Conservation (phyloP, 179 eudicot species). For the Beta macrorhiza region DNA sequence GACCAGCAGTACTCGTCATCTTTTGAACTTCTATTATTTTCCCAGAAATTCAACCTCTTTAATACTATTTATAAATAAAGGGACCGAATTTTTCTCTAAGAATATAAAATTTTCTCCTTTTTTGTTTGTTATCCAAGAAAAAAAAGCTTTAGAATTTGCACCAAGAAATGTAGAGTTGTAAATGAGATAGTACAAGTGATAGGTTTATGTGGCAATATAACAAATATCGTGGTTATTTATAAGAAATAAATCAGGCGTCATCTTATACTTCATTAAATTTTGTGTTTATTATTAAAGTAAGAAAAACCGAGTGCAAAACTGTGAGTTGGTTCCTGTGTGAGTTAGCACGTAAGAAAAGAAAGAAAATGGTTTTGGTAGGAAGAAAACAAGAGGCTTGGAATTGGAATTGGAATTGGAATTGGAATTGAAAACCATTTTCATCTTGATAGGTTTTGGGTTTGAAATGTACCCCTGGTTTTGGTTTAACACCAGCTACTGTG, state of each 20-base stretch:
- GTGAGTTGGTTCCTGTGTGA: background rate
- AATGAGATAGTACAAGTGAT: background rate
- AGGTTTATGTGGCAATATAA: background rate
- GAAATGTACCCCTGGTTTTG: slow-evolving; percentile 19
- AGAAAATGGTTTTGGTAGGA: background rate
- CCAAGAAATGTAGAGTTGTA: background rate
- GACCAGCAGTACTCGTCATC: slow-evolving; percentile 62
- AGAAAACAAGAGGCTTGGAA: slow-evolving; percentile 22
- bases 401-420: background rate
- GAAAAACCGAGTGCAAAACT: background rate
- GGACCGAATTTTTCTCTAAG: slow-evolving; percentile 10
- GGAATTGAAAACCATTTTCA: slow-evolving; percentile 10
- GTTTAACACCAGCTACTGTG: background rate
- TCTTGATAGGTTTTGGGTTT: background rate
- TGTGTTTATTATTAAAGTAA: background rate
- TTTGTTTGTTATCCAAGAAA: background rate
- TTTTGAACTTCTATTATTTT: background rate
- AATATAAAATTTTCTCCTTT: background rate
- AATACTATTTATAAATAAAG: background rate
- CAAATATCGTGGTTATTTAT: background rate
- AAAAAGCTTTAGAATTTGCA: background rate
- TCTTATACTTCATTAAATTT: background rate
- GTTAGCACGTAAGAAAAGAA: slow-evolving; percentile 22
- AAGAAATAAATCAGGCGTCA: background rate
- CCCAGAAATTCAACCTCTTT: background rate